A percentile compares a stretch with the other conserved stretches of the same genome.
These are phyloP conservation scores for Xylaria palmicola DNA, from an alignment of 495 filamentous ascomycete species.

Conservation along the genomic window DNA sequence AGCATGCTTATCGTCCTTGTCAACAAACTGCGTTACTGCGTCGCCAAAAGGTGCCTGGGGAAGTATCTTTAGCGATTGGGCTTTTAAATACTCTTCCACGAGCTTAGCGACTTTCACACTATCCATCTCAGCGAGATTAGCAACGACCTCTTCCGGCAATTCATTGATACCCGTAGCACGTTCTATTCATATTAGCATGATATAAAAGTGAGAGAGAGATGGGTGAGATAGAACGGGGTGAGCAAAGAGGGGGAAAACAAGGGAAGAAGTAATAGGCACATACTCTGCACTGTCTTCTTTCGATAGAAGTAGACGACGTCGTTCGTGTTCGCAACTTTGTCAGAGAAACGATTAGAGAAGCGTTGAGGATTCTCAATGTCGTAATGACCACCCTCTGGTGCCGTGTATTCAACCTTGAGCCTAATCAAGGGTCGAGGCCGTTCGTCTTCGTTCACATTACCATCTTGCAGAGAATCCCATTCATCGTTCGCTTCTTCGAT, in stretches of 20 bases:
- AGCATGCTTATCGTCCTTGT: slow-evolving; percentile 92
- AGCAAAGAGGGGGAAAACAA: neutral
- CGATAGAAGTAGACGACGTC: slow-evolving; percentile 93
- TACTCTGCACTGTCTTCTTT: slow-evolving; percentile 64
- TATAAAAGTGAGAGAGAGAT: slow-evolving; percentile 9
- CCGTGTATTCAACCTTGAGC: slow-evolving; percentile 85
- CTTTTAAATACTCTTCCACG: slow-evolving; percentile 76
- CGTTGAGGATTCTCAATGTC: slow-evolving; percentile 95
- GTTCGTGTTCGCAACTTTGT: slow-evolving; percentile 87
- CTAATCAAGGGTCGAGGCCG: slow-evolving; percentile 81
- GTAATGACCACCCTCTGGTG: slow-evolving; percentile 81
- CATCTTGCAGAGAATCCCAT: slow-evolving; percentile 73
- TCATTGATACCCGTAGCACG: slow-evolving; percentile 39
- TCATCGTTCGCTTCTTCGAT: slow-evolving; percentile 80
- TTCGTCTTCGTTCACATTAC: slow-evolving; percentile 53
- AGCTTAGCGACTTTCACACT: slow-evolving; percentile 83
- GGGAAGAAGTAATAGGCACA: neutral
- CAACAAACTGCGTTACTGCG: slow-evolving; percentile 88
- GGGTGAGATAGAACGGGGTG: too few relatives aligned
- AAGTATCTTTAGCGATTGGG: slow-evolving; percentile 82
- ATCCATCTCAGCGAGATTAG: slow-evolving; percentile 63
- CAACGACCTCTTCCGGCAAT: slow-evolving; percentile 57
- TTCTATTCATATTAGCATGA: slow-evolving; percentile 22
- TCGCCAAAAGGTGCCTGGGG: slow-evolving; percentile 90
- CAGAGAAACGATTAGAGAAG: slow-evolving; percentile 90